phyloP scores from a whole-genome alignment of 495 filamentous ascomycete species.

The Penicillium steckii region DNA sequence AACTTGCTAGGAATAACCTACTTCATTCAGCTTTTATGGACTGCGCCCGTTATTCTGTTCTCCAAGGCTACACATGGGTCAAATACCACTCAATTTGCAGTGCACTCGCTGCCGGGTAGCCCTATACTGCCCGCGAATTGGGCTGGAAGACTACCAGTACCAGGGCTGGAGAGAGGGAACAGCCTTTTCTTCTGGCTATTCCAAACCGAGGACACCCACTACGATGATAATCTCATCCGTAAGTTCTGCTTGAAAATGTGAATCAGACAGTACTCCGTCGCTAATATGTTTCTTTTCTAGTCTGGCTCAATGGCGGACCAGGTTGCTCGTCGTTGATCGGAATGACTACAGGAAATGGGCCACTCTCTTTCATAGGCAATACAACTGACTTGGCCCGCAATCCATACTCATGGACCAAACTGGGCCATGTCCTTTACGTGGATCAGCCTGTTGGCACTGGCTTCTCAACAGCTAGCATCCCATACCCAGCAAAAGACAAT shows the following conservation, averaged over 20 bases:
- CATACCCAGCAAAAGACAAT: conserved; percentile 28
- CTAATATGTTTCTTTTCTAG: conserved; percentile 12
- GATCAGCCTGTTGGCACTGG: conserved; percentile 45
- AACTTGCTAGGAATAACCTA: conserved; percentile 19
- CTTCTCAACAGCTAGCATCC: conserved; percentile 32
- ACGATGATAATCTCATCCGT: conserved; percentile 41
- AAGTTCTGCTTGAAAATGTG: neutral
- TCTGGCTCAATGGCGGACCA: conserved; percentile 71
- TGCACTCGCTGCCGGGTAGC: conserved; percentile 29
- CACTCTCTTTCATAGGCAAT: conserved; percentile 29
- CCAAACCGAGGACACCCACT: conserved; percentile 26
- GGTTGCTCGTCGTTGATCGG: conserved; percentile 70
- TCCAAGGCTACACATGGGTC: conserved; percentile 1
- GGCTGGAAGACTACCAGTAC: conserved; percentile 40
- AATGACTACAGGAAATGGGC: conserved; percentile 38
- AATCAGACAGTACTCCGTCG: neutral
- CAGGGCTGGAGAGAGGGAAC: conserved; percentile 29
- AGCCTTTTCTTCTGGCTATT: conserved; percentile 46
- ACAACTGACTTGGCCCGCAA: conserved; percentile 26
- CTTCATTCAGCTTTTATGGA: conserved; percentile 21
- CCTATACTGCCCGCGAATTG: conserved; percentile 35
- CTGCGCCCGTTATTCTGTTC: conserved; percentile 7
- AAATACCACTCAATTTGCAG: conserved; percentile 23
- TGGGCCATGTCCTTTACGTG: conserved; percentile 41
- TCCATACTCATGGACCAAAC: conserved; percentile 39